Base-by-base conservation (phyloP, 129 eudicot genomes). In the Logfia minima region DNA sequence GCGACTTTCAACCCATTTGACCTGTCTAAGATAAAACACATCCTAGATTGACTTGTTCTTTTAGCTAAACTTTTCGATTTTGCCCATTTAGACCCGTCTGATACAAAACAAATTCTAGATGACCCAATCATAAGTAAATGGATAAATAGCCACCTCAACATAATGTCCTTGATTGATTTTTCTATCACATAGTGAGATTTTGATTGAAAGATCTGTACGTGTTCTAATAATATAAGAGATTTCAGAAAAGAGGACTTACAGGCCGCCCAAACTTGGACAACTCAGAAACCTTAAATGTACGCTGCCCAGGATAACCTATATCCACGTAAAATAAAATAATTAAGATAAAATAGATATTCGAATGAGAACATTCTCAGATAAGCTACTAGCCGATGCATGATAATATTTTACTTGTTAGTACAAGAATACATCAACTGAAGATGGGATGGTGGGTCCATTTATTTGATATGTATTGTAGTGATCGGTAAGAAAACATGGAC, bases 251-350 rank as follows among this genome's bases (percentile, higher is more conserved):
- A 45, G 63, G 52, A 84, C 90, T 86, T 81, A 90, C 93, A 67
- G 86, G 83, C 52, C 92, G 86, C 23, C 93, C 86, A 67, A 83
- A 84, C 72, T 84, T 90, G 39, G 84, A 68, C 71, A 78, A 70
- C 55, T 90, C 92, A 32, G 81, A 80, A 67, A 80, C 85, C 76
- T 87, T 88, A 6, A 76, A 71, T 45, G 81, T 90, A 64, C 82
- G 89, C 17, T 84, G 92, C 26, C 86, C 89, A 11, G 96, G 96
- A 78, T 66, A 81, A 78, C 96, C 96, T 90, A 62, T 17, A 81
- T 55, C 35, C 9, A 53, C 4, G 18, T 39, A 39, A 39, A 9
- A 39, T 8, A 39, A 39, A 39, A 1, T 37, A 8, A 9, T 8
- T 1, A 26, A 26, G 29, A 39, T 34, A 62, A 45, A 41, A 19